Evolutionary conservation across 2,329 filamentous ascomycete genomes (phyloP).

Genomic region (Chaetomium sp.): DNA sequence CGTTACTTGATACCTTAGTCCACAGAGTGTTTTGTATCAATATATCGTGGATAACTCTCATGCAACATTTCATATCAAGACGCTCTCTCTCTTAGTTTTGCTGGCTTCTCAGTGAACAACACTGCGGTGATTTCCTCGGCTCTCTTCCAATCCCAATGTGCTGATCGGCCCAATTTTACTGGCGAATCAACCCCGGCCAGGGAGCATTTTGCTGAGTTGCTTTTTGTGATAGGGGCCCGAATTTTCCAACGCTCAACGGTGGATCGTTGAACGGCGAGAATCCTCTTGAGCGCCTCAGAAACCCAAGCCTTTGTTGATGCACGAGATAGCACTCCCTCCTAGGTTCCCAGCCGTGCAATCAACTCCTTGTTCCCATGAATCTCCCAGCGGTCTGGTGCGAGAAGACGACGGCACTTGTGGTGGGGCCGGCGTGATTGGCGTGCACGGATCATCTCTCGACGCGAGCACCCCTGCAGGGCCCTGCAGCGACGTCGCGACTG

Average conservation of each 20-base stretch:
- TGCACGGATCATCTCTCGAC: slow-evolving; percentile 7
- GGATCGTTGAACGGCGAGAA: too few species aligned
- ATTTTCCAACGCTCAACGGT: not conserved
- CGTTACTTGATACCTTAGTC: not conserved
- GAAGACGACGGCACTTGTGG: too few species aligned
- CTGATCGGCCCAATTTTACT: slow-evolving; percentile 8
- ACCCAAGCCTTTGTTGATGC: too few species aligned
- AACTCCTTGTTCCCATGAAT: too few species aligned
- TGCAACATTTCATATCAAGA: not conserved
- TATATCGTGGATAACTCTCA: too few species aligned
- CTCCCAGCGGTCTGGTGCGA: too few species aligned
- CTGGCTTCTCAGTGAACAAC: too few species aligned
- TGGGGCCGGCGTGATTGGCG: not conserved
- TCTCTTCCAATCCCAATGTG: not conserved
- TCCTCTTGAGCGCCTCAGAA: too few species aligned
- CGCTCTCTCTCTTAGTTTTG: not conserved
- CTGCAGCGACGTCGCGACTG: slow-evolving; percentile 8
- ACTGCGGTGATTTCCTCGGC: not conserved
- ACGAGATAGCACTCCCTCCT: too few species aligned
- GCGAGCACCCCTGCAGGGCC: slow-evolving; percentile 1
- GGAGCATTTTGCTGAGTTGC: not conserved
- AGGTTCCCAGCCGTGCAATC: too few species aligned
- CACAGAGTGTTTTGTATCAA: not conserved
- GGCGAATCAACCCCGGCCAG: slow-evolving; percentile 13
- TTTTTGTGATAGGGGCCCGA: not conserved